A percentile compares a stretch with the other conserved stretches of the same genome.
phyloP scores from a whole-genome alignment of 352 stramenopile genomes.

The Globisporangium parvum region DNA sequence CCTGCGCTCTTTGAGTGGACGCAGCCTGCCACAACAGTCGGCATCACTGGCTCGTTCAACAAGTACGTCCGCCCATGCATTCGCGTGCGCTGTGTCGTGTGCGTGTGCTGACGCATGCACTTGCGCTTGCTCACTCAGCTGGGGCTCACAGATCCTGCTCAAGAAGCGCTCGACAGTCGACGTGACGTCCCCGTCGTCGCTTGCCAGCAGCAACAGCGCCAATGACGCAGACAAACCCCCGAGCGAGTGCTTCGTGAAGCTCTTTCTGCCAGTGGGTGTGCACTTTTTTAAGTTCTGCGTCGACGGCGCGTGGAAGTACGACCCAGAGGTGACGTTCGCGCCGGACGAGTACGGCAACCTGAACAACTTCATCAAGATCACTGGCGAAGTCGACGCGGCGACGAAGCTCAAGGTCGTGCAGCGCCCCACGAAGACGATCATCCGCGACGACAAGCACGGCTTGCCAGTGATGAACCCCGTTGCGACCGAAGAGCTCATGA shows the following conservation, averaged over 20 bases:
- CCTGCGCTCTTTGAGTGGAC: conserved; percentile 59
- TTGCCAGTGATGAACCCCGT: conserved; percentile 71
- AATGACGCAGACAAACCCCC: background rate
- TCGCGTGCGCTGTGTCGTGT: background rate
- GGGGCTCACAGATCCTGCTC: conserved; percentile 71
- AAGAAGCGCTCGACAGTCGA: conserved; percentile 22
- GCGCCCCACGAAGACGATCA: conserved; percentile 57
- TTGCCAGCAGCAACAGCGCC: background rate
- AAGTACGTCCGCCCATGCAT: conserved; percentile 35
- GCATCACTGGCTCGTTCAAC: conserved; percentile 78
- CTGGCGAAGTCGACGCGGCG: conserved; percentile 17
- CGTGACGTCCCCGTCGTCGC: background rate
- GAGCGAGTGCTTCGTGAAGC: conserved; percentile 27
- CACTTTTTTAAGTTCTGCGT: conserved; percentile 81
- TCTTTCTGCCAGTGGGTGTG: conserved; percentile 59
- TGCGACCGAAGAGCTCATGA: conserved; percentile 53
- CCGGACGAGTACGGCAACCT: conserved; percentile 83
- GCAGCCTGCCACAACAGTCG: conserved; percentile 43
- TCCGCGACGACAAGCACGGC: conserved; percentile 41
- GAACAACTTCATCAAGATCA: conserved; percentile 82
- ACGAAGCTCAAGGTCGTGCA: conserved; percentile 48
- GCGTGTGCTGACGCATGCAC: background rate
- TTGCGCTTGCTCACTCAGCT: conserved; percentile 23
- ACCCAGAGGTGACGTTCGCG: conserved; percentile 76
- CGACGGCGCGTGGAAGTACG: conserved; percentile 78